Evolutionary conservation across 164 flowering plant species (phyloP).

Genomic region (Liquidambar formosana): DNA sequence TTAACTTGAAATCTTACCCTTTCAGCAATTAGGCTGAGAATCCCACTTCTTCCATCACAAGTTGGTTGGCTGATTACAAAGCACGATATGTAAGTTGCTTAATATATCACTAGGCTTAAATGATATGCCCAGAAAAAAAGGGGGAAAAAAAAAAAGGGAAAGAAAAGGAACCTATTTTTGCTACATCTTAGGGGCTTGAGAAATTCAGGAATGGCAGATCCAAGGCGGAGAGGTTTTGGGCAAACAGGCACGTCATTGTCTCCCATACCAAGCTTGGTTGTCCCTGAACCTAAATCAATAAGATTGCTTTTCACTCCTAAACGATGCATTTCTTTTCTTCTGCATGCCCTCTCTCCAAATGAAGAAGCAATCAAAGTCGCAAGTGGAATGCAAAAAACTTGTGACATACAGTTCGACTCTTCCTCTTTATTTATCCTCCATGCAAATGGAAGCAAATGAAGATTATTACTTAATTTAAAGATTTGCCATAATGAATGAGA

Average conservation of each 20-base stretch:
- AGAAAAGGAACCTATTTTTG: conserved; percentile 36
- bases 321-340: conserved; percentile 29
- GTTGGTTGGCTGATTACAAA: conserved; percentile 35
- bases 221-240: conserved; percentile 58
- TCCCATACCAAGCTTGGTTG: conserved; percentile 14
- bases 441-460: conserved; percentile 8
- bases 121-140: too few relatives aligned
- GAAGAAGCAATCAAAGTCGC: conserved; percentile 8
- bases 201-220: conserved; percentile 41
- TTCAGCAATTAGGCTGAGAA: conserved; percentile 35
- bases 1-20: conserved; percentile 32
- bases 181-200: conserved; percentile 43
- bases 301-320: conserved; percentile 34
- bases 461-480: neutral
- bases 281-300: conserved; percentile 25
- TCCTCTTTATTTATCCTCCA: conserved; percentile 9
- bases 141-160: neutral
- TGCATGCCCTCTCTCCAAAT: neutral
- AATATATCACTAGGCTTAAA: too few relatives aligned
- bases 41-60: conserved; percentile 34
- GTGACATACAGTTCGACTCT: conserved; percentile 12
- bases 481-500: conserved; percentile 15
- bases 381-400: conserved; percentile 12
- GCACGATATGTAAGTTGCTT: neutral
- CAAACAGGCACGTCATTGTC: conserved; percentile 39